These are phyloP conservation scores for Nakazawaea populi DNA, from an alignment of 805 yeast genomes.

Conservation along the genomic window DNA sequence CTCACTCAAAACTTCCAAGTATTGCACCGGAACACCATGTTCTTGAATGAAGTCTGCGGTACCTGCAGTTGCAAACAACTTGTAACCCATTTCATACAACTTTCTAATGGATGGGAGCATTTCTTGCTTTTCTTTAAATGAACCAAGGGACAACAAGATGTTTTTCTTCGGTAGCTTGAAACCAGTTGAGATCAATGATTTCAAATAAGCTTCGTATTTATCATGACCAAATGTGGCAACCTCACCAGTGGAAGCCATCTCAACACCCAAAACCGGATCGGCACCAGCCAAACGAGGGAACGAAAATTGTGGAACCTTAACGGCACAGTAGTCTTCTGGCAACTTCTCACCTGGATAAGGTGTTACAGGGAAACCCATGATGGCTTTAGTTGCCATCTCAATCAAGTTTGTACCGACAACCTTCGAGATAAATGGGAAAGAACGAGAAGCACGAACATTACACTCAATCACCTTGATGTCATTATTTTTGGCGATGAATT, in stretches of 20 bases:
- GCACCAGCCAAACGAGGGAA: constrained; percentile 97
- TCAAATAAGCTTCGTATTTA: constrained; percentile 95
- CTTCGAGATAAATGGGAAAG: constrained; percentile 97
- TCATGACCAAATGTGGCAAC: constrained; percentile 95
- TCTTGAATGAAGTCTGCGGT: constrained; percentile 97
- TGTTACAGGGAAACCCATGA: constrained; percentile 77
- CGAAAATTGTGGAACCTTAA: constrained; percentile 96
- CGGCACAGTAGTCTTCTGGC: constrained; percentile 92
- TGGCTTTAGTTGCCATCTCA: constrained; percentile 96
- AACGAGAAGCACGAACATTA: constrained; percentile 98
- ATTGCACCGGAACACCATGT: constrained; percentile 90
- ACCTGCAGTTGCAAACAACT: constrained; percentile 96
- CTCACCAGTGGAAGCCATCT: constrained; percentile 99
- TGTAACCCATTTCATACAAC: constrained; percentile 78
- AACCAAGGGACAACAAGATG: constrained; percentile 89
- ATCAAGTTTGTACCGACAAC: constrained; percentile 94
- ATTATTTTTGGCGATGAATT: constrained; percentile 91
- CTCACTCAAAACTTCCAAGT: constrained; percentile 78
- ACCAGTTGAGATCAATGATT: constrained; percentile 91
- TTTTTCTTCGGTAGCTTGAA: constrained; percentile 93
- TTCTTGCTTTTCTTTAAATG: constrained; percentile 93
- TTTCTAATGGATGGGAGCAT: constrained; percentile 81
- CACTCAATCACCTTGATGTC: constrained; percentile 98
- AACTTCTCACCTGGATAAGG: constrained; percentile 88
- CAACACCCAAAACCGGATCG: constrained; percentile 96